Evolutionary conservation across 2,329 filamentous ascomycete genomes (phyloP).

Genomic region (Phialophora verrucosa): DNA sequence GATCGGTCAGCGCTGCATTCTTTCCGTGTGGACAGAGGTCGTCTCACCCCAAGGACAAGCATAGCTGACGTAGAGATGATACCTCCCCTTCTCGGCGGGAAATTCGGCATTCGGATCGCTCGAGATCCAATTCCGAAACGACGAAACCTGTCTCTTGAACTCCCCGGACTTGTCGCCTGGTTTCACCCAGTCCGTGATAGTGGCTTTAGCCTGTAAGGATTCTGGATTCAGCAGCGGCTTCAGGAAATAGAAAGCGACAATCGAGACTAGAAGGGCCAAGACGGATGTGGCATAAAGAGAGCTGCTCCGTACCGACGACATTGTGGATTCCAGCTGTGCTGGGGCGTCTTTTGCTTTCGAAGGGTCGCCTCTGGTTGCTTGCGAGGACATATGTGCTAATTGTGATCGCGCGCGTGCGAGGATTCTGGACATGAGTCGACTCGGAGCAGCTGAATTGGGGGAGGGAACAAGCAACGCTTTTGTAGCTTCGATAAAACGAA

Average conservation of each 20-base stretch:
- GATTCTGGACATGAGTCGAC: constrained; percentile 25
- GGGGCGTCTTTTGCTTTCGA: background rate
- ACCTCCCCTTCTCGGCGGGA: constrained; percentile 83
- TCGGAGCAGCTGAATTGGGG: constrained; percentile 12
- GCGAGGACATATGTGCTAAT: constrained; percentile 17
- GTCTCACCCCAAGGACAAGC: constrained; percentile 81
- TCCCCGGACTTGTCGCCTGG: constrained; percentile 74
- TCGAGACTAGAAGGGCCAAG: constrained; percentile 27
- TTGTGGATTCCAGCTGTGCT: constrained; percentile 14
- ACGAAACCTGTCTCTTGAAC: constrained; percentile 86
- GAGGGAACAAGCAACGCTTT: constrained; percentile 12
- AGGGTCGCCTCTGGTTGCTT: constrained; percentile 8
- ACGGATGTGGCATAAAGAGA: constrained; percentile 28
- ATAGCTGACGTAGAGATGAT: constrained; percentile 94
- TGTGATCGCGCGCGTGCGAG: constrained; percentile 24
- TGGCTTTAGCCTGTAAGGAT: constrained; percentile 43
- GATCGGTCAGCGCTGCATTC: constrained; percentile 14
- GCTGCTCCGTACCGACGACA: constrained; percentile 32
- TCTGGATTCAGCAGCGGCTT: constrained; percentile 19
- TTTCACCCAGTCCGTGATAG: constrained; percentile 84
- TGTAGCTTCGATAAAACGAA: constrained; percentile 3
- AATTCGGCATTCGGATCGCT: constrained; percentile 73
- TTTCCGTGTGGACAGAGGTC: constrained; percentile 21
- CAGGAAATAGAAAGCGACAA: constrained; percentile 20
- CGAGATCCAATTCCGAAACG: constrained; percentile 82